Base-by-base conservation (phyloP, 2,329 filamentous ascomycete genomes). In the Sporothrix sp. region DNA sequence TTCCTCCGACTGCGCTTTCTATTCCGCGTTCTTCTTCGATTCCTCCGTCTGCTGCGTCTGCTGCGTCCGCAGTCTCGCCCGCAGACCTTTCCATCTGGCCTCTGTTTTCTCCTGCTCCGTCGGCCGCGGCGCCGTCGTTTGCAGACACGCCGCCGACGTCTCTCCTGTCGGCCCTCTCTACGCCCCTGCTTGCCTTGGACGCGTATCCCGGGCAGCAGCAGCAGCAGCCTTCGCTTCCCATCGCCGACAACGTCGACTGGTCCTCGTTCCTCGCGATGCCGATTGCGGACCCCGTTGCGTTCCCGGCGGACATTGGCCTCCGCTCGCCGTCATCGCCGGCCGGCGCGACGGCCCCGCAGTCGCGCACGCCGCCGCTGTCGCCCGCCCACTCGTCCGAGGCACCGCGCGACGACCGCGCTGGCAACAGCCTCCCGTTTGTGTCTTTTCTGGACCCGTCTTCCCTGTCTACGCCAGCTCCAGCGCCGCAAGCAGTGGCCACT, bases 231-330 rank as follows among this genome's bases (percentile, higher is more conserved):
- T 13, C 1, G 4, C 27, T 13, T 18, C n/a, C 7, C 32, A 11
- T 21, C 35, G 23, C 33, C 14, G 36, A 47, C 11, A 36, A 42
- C 13, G 13, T 52, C 7, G 54, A 56, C 32, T 56, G 52, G 52
- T 35, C 44, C 11, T 39, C 50, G 2, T 52, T 52, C 7, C 32
- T 52, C 14, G 28, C 23, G 33, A 38, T 55, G 21, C 48, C 51
- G 3, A 21, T 18, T n/a, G 44, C 35, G 3, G 43, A 50, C 5
- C n/a, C 27, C 40, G 11, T 21, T n/a, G 11, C 37, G 39, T 40
- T 45, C 20, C 37, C 32, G 18, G 6, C 46, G 42, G 7, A 27
- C 28, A 18, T 18, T 25, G 8, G 27, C 20, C 13, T 32, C 7
- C 27, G 20, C 3, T 33, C 35, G 10, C 30, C 50, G 2, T 43